phyloP scores from a whole-genome alignment of 2,329 filamentous ascomycete genomes.

The Orbilia ellipsospora region DNA sequence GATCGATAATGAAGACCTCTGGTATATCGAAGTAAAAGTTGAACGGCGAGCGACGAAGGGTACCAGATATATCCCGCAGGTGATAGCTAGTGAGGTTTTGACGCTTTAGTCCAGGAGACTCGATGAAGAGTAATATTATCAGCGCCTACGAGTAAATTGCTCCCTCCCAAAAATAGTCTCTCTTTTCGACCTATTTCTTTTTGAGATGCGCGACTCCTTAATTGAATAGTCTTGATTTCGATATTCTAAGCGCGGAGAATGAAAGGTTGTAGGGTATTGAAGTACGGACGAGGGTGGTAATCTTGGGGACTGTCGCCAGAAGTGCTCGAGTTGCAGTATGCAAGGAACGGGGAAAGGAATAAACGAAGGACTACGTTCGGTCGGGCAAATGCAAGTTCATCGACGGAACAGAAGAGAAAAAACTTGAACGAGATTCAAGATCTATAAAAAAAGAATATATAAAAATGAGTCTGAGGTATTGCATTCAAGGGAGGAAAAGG shows the following conservation, averaged over 20 bases:
- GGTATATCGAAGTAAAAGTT: constrained; percentile 28
- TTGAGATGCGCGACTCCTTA: constrained; percentile 2
- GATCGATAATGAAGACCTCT: constrained; percentile 7
- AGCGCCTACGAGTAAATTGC: constrained; percentile 50
- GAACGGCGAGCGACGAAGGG: constrained; percentile 30
- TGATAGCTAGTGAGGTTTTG: constrained; percentile 16
- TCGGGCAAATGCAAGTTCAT: constrained; percentile 47
- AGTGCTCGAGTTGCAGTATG: constrained; percentile 23
- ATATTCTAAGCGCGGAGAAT: constrained; percentile 47
- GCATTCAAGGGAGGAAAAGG: constrained; percentile 8
- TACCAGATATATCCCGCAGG: constrained; percentile 6
- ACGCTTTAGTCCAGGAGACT: constrained; percentile 36
- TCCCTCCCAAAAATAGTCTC: constrained; percentile 46
- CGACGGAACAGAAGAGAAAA: constrained; percentile 13
- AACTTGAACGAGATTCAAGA: constrained; percentile 6
- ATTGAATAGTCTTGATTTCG: constrained; percentile 1
- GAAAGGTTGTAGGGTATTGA: constrained; percentile 3
- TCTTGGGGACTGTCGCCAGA: constrained; percentile 33
- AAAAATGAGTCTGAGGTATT: constrained; percentile 28
- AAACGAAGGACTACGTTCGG: constrained; percentile 54
- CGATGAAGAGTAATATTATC: constrained; percentile 41
- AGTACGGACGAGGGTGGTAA: constrained; percentile 24
- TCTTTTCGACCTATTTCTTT: constrained; percentile 14
- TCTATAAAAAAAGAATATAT: constrained; percentile 23
- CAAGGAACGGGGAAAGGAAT: constrained; percentile 42